Percentiles rank a stretch among this genome's conserved stretches.
Evolutionary conservation across 805 yeast species (phyloP).

Genomic region (Saccharomycopsis oosterbeekiorum): DNA sequence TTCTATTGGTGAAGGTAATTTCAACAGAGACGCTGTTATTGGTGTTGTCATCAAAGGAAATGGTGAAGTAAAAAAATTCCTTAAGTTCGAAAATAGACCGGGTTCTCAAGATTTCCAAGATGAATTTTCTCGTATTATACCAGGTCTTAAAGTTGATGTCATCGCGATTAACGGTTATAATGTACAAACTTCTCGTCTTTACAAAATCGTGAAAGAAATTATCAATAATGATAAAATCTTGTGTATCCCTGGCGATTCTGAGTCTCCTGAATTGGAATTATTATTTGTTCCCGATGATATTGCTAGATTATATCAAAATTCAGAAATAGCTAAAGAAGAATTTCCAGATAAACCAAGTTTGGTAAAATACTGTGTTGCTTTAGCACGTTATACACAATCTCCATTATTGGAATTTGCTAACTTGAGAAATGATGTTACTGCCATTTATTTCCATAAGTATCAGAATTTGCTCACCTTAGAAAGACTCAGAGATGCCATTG

Average conservation of each 20-base stretch:
- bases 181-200: constrained; percentile 55
- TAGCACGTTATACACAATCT: constrained; percentile 86
- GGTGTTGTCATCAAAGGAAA: constrained; percentile 71
- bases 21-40: constrained; percentile 72
- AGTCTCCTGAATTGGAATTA: constrained; percentile 51
- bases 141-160: constrained; percentile 72
- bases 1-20: constrained; percentile 79
- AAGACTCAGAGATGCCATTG: constrained; percentile 52
- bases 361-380: constrained; percentile 74
- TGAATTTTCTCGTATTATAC: constrained; percentile 50
- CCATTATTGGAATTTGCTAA: constrained; percentile 88
- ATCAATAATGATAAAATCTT: constrained; percentile 44
- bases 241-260: constrained; percentile 24
- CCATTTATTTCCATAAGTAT: constrained; percentile 58
- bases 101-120: constrained; percentile 52
- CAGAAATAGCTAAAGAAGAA: constrained; percentile 64
- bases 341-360: constrained; percentile 77
- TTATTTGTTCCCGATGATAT: constrained; percentile 90
- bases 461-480: constrained; percentile 66
- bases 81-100: constrained; percentile 70
- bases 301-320: constrained; percentile 77
- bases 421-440: constrained; percentile 61
- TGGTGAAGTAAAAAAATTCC: constrained; percentile 67
- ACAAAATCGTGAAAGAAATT: constrained; percentile 44
- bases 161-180: constrained; percentile 85